Evolutionary conservation across 108 stramenopile genomes (phyloP).

Genomic region (Asterionellopsis glacialis): DNA sequence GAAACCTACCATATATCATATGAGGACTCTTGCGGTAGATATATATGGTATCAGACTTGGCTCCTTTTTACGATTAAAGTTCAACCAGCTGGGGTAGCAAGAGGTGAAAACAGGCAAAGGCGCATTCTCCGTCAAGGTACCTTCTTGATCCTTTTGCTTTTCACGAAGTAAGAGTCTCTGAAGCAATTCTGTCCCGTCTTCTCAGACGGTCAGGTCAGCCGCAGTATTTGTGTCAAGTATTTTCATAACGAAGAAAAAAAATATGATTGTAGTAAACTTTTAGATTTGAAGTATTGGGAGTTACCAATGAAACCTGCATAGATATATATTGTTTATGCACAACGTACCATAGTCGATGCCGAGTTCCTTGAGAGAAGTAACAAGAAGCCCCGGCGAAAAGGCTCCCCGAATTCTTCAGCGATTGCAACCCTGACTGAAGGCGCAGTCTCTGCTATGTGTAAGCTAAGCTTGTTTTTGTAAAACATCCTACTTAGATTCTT

Average conservation of each 20-base stretch:
- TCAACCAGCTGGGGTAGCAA: slow-evolving; percentile 58
- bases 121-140: slow-evolving; percentile 17
- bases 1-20: too few relatives aligned
- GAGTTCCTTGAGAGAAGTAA: too few relatives aligned
- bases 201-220: slow-evolving; percentile 53
- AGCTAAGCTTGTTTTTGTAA: too few relatives aligned
- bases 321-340: too few relatives aligned
- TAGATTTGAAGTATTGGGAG: too few relatives aligned
- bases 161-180: slow-evolving; percentile 19
- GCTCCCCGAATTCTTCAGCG: slow-evolving; percentile 44
- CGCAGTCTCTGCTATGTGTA: slow-evolving; percentile 18
- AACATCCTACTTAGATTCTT: too few relatives aligned
- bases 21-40: slow-evolving; percentile 17
- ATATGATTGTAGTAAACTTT: too few relatives aligned
- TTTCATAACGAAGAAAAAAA: not conserved
- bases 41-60: slow-evolving; percentile 48
- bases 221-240: slow-evolving; percentile 48
- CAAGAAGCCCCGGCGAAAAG: too few relatives aligned
- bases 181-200: slow-evolving; percentile 49
- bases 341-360: too few relatives aligned
- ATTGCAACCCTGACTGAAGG: slow-evolving; percentile 43
- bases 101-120: slow-evolving; percentile 20
- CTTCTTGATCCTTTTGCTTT: slow-evolving; percentile 25
- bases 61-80: slow-evolving; percentile 28
- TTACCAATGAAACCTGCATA: too few relatives aligned